Evolutionary conservation across 176 grass and related monocot species (phyloP).

Genomic region (Aegilops umbellulata): DNA sequence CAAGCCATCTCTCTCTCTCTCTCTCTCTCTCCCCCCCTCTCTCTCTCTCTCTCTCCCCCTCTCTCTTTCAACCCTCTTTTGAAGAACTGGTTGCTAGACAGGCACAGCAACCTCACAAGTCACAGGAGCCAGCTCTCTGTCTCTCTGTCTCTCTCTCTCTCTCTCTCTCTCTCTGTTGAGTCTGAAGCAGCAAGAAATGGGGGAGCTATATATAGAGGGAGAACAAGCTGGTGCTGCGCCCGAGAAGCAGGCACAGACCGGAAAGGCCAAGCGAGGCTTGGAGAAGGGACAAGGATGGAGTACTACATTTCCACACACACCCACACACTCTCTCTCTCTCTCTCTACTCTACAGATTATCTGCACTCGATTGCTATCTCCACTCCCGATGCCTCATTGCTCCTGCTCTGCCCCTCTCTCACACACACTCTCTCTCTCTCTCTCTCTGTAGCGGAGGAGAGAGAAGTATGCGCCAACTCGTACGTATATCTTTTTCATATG

Average conservation of each 20-base stretch:
- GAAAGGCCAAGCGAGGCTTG: conserved; percentile 20
- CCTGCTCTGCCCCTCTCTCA: neutral
- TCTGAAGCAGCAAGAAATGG: neutral
- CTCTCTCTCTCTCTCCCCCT: neutral
- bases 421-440: neutral
- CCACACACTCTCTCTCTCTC: too few species aligned
- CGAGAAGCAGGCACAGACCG: conserved; percentile 27
- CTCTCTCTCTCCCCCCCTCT: neutral
- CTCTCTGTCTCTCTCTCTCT: too few species aligned
- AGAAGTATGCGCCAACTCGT: neutral
- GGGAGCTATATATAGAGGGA: conserved; percentile 30
- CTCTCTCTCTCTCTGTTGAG: neutral
- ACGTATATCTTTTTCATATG: neutral
- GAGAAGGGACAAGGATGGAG: conserved; percentile 17
- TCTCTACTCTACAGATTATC: neutral
- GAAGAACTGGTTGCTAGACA: neutral
- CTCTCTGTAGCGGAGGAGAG: neutral
- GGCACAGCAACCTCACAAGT: neutral
- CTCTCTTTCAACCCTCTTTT: neutral
- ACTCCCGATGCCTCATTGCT: neutral
- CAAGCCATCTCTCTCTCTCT: conserved; percentile 27
- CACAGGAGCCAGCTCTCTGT: neutral
- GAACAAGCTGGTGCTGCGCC: conserved; percentile 18
- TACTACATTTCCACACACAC: neutral
- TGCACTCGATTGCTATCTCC: too few species aligned